Evolutionary conservation across 2,329 filamentous ascomycete species (phyloP).

Genomic region (Penicillium thymicola): DNA sequence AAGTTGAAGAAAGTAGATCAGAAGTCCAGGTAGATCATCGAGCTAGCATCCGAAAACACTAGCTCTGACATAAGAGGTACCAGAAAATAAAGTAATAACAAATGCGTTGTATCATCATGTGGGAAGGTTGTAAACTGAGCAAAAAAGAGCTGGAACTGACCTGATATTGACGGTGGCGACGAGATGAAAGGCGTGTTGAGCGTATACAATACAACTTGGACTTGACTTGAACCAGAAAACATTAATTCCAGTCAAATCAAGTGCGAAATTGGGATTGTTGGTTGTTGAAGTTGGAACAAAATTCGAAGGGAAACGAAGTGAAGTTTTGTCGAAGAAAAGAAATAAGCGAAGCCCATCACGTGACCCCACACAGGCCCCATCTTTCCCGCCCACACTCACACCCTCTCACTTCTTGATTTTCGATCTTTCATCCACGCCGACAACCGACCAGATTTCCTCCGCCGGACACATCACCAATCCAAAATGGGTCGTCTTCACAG

Average conservation of each 20-base stretch:
- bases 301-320: constrained; percentile 4
- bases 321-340: constrained; percentile 12
- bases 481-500: constrained; percentile 81
- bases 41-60: constrained; percentile 45
- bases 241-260: constrained; percentile 12
- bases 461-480: constrained; percentile 29
- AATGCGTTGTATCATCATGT: constrained; percentile 68
- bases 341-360: constrained; percentile 26
- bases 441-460: constrained; percentile 30
- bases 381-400: constrained; percentile 10
- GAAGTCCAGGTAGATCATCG: constrained; percentile 87
- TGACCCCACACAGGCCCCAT: constrained; percentile 31
- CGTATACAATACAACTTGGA: neutral
- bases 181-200: neutral
- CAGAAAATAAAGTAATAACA: constrained; percentile 67
- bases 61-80: constrained; percentile 95
- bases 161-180: constrained; percentile 13
- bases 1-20: constrained; percentile 49
- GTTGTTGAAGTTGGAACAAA: constrained; percentile 5
- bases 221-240: constrained; percentile 6
- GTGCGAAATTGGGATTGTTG: neutral
- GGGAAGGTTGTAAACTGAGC: constrained; percentile 9
- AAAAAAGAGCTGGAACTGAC: constrained; percentile 35
- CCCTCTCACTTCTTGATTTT: constrained; percentile 15
- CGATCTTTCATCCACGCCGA: constrained; percentile 30